Conservation (phyloP, 2,329 filamentous ascomycete species). For the Incumbomyces delicatus region DNA sequence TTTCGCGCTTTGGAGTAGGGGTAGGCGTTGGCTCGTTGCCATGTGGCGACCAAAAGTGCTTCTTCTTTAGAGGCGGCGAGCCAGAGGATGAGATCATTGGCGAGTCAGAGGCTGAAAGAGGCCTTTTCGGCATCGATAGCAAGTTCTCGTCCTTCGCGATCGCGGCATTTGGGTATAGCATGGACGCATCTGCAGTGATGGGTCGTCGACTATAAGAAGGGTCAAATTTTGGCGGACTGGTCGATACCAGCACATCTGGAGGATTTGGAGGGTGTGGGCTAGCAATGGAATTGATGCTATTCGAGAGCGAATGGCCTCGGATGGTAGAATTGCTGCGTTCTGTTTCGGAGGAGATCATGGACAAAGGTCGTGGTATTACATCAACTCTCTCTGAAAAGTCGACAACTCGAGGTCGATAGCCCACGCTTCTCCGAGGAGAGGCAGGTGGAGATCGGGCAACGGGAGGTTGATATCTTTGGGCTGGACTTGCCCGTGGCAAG, state of each 20-base stretch:
- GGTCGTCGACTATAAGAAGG: slow-evolving; percentile 26
- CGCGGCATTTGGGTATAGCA: slow-evolving; percentile 14
- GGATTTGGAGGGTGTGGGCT: slow-evolving; percentile 45
- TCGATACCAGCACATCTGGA: slow-evolving; percentile 13
- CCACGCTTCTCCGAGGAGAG: slow-evolving; percentile 23
- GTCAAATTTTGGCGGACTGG: background rate
- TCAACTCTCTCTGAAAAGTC: slow-evolving; percentile 78
- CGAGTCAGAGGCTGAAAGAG: slow-evolving; percentile 30
- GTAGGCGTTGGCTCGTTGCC: slow-evolving; percentile 25
- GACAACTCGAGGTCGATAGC: slow-evolving; percentile 48
- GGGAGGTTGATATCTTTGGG: slow-evolving; percentile 4
- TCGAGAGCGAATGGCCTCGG: slow-evolving; percentile 62
- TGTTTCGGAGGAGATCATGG: slow-evolving; percentile 74
- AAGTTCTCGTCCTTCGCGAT: slow-evolving; percentile 9
- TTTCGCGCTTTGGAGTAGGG: slow-evolving; percentile 23
- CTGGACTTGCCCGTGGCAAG: slow-evolving; percentile 2
- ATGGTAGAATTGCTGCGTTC: slow-evolving; percentile 64
- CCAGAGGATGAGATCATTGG: slow-evolving; percentile 15
- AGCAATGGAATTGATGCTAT: slow-evolving; percentile 65
- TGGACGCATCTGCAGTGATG: slow-evolving; percentile 33
- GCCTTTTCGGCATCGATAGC: slow-evolving; percentile 26
- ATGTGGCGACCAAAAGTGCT: slow-evolving; percentile 23
- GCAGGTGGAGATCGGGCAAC: slow-evolving; percentile 14
- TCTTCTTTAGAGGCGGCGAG: slow-evolving; percentile 21
- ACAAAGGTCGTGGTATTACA: slow-evolving; percentile 72